Evolutionary conservation across 2,329 filamentous ascomycete species (phyloP).

Genomic region (Beauveria scarabaeidicola): DNA sequence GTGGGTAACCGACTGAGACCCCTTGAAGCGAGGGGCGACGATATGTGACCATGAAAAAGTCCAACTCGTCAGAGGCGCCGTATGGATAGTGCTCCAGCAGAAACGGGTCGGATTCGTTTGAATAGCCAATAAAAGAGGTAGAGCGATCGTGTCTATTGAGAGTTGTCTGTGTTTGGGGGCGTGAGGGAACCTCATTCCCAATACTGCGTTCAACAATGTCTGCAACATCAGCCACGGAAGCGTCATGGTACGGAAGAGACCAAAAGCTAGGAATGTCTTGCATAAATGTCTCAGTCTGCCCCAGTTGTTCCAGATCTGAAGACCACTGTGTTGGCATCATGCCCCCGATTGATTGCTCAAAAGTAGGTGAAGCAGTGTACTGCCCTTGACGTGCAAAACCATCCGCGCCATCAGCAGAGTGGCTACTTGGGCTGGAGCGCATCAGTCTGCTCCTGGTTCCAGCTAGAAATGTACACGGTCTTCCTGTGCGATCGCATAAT

Average conservation of each 20-base stretch:
- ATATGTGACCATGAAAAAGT: conserved; percentile 20
- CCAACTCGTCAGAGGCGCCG: conserved; percentile 19
- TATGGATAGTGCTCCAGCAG: conserved; percentile 19
- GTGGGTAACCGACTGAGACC: background rate
- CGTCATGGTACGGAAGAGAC: background rate
- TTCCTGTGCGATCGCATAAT: conserved; percentile 17
- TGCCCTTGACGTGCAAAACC: background rate
- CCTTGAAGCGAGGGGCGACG: conserved; percentile 5
- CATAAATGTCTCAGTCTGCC: background rate
- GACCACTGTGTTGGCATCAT: background rate
- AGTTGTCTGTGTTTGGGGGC: background rate
- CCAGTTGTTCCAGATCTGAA: background rate
- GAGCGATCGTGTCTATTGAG: conserved; percentile 7
- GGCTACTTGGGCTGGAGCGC: background rate
- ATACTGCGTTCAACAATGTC: background rate
- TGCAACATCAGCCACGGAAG: background rate
- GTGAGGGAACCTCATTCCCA: background rate
- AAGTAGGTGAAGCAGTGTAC: background rate
- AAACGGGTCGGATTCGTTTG: conserved; percentile 13
- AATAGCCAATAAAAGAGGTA: conserved; percentile 10
- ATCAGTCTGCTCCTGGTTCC: background rate
- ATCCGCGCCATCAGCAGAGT: background rate
- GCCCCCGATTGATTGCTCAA: background rate
- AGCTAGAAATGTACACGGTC: conserved; percentile 18
- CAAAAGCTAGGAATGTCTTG: background rate